Conservation (phyloP, 352 stramenopile genomes). For the Plasmopara viticola region DNA sequence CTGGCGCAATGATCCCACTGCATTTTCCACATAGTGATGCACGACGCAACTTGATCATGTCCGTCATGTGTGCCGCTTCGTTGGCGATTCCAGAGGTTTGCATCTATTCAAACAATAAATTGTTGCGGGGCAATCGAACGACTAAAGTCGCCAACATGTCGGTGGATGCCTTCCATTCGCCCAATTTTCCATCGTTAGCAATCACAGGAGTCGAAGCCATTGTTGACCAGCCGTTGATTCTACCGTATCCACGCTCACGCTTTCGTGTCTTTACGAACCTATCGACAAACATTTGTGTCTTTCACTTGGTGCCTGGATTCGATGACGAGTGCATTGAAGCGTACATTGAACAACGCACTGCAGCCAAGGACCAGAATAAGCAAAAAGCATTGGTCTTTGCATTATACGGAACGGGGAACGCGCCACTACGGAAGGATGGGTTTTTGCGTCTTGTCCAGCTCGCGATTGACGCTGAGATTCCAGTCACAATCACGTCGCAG, state of each 20-base stretch:
- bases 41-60: slow-evolving; percentile 95
- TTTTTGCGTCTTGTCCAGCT: slow-evolving; percentile 85
- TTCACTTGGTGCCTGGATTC: slow-evolving; percentile 87
- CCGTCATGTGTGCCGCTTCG: slow-evolving; percentile 74
- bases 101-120: slow-evolving; percentile 95
- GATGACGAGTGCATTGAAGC: slow-evolving; percentile 81
- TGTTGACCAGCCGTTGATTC: slow-evolving; percentile 85
- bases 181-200: slow-evolving; percentile 92
- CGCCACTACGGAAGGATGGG: slow-evolving; percentile 80
- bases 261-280: slow-evolving; percentile 89
- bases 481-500: slow-evolving; percentile 92
- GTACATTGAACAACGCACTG: slow-evolving; percentile 65
- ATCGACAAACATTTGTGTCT: slow-evolving; percentile 89
- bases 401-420: slow-evolving; percentile 95
- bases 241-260: slow-evolving; percentile 81
- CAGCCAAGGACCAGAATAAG: slow-evolving; percentile 23
- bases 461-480: slow-evolving; percentile 73
- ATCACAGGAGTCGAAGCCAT: slow-evolving; percentile 91
- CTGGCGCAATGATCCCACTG: slow-evolving; percentile 93
- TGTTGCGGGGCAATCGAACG: slow-evolving; percentile 92
- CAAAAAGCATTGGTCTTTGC: slow-evolving; percentile 87
- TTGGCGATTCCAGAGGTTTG: slow-evolving; percentile 85
- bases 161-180: slow-evolving; percentile 95
- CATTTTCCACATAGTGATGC: slow-evolving; percentile 96
- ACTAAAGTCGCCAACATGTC: slow-evolving; percentile 94